Conservation (phyloP, 768 basidiomycete genomes). For the Hypsizygus marmoreus region DNA sequence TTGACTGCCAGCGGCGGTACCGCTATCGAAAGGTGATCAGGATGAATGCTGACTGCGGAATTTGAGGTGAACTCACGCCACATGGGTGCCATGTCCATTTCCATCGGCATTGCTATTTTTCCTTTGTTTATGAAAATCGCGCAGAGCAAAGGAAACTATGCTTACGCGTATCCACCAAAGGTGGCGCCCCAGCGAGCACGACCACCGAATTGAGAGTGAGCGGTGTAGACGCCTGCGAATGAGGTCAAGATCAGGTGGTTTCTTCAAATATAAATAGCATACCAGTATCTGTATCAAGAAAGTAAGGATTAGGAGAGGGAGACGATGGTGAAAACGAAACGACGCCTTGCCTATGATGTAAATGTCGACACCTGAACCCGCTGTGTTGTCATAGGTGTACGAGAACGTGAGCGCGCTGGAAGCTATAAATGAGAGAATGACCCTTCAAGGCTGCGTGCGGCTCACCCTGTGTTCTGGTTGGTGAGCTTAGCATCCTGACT, state of each 20-base stretch:
- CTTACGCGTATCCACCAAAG: slow-evolving; percentile 28
- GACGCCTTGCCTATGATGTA: slow-evolving; percentile 39
- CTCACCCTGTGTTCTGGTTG: slow-evolving; percentile 17
- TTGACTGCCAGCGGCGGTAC: slow-evolving; percentile 33
- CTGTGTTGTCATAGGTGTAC: slow-evolving; percentile 14
- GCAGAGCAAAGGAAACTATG: neutral
- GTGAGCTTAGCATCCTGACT: slow-evolving; percentile 20
- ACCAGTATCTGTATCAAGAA: slow-evolving; percentile 25
- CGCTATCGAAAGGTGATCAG: slow-evolving; percentile 17
- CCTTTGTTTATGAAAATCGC: neutral
- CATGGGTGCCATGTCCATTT: slow-evolving; percentile 46
- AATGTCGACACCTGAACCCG: slow-evolving; percentile 26
- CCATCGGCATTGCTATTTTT: slow-evolving; percentile 29
- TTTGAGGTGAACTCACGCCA: slow-evolving; percentile 24
- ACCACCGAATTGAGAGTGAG: slow-evolving; percentile 35
- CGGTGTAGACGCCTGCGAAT: slow-evolving; percentile 6
- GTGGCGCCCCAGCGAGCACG: slow-evolving; percentile 43
- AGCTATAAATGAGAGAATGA: no score
- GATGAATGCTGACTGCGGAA: neutral
- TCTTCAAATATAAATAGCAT: neutral
- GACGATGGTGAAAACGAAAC: neutral
- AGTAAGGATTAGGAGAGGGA: neutral
- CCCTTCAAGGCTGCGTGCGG: no score
- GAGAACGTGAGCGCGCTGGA: slow-evolving; percentile 11
- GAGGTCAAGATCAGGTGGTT: no score